A percentile compares a stretch with the other conserved stretches of the same genome.
phyloP scores from a whole-genome alignment of 176 grass and related monocot species.

The Hordeum marinum region DNA sequence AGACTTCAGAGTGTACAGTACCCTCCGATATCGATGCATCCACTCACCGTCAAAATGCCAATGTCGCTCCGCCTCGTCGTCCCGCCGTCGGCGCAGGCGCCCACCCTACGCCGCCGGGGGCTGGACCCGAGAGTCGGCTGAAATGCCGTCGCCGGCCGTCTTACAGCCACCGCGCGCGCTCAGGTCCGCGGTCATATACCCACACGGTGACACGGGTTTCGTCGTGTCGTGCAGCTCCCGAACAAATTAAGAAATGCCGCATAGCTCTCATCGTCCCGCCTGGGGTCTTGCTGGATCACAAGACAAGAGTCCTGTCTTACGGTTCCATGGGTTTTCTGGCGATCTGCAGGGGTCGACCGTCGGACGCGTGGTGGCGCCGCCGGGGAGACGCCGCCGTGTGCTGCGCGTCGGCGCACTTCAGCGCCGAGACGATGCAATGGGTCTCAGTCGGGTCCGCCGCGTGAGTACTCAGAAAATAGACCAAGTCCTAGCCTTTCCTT shows the following conservation, averaged over 20 bases:
- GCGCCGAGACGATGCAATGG: slow-evolving; percentile 33
- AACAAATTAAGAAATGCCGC: not conserved
- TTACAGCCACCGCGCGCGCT: not conserved
- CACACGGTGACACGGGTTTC: not conserved
- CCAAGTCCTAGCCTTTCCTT: not conserved
- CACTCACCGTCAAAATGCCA: too few species aligned
- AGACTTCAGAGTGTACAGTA: too few species aligned
- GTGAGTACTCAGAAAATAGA: slow-evolving; percentile 30
- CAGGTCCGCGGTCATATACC: not conserved
- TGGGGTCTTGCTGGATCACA: not conserved
- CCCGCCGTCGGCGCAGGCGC: too few species aligned
- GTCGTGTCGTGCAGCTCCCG: not conserved
- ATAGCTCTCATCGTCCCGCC: not conserved
- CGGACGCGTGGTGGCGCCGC: not conserved
- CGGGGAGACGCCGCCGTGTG: slow-evolving; percentile 11
- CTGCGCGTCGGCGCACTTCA: slow-evolving; percentile 11
- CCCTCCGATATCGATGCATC: too few species aligned
- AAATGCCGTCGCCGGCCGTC: not conserved
- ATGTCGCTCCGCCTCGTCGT: too few species aligned
- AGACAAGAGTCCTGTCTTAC: not conserved
- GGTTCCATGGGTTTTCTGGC: not conserved
- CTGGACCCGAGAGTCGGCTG: too few species aligned
- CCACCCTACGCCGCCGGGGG: too few species aligned
- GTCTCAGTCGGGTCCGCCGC: slow-evolving; percentile 33
- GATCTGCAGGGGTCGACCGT: not conserved